These are phyloP conservation scores for Diplodia intermedia DNA, from an alignment of 2,329 filamentous ascomycete species.

Conservation along the genomic window DNA sequence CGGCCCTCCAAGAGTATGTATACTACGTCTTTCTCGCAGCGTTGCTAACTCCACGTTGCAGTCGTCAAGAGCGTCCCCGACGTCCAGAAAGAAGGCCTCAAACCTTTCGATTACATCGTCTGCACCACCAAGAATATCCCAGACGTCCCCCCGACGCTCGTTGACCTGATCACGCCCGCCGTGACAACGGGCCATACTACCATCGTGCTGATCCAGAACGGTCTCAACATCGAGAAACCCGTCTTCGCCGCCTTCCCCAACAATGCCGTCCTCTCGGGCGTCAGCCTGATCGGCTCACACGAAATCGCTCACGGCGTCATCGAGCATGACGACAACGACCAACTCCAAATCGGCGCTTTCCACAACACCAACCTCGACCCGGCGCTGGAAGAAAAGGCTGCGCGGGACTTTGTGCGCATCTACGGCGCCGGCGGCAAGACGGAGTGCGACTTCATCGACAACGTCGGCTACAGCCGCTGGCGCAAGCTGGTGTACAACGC, in stretches of 20 bases:
- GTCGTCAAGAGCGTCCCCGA: constrained; percentile 60
- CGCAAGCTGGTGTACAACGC: constrained; percentile 61
- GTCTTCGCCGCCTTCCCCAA: constrained; percentile 58
- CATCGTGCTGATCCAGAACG: constrained; percentile 67
- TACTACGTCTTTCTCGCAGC: not conserved
- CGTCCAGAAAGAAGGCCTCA: constrained; percentile 44
- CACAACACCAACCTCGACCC: constrained; percentile 44
- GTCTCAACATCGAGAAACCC: constrained; percentile 67
- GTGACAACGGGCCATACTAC: constrained; percentile 59
- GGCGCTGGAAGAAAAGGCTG: constrained; percentile 40
- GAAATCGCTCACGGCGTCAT: constrained; percentile 58
- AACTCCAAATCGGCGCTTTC: constrained; percentile 60
- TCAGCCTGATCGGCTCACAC: constrained; percentile 61
- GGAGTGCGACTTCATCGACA: constrained; percentile 49
- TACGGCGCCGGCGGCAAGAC: constrained; percentile 59
- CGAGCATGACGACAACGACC: constrained; percentile 61
- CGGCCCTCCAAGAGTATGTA: constrained; percentile 53
- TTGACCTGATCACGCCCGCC: constrained; percentile 60
- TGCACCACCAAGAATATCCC: constrained; percentile 66
- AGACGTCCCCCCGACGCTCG: constrained; percentile 58
- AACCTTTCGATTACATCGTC: constrained; percentile 63
- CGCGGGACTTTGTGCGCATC: constrained; percentile 54
- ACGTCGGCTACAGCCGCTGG: constrained; percentile 57
- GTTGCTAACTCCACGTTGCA: constrained; percentile 35
- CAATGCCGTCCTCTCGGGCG: constrained; percentile 61